Evolutionary conservation across 164 flowering plant genomes (phyloP).

Genomic region (Nymphaea thermarum): DNA sequence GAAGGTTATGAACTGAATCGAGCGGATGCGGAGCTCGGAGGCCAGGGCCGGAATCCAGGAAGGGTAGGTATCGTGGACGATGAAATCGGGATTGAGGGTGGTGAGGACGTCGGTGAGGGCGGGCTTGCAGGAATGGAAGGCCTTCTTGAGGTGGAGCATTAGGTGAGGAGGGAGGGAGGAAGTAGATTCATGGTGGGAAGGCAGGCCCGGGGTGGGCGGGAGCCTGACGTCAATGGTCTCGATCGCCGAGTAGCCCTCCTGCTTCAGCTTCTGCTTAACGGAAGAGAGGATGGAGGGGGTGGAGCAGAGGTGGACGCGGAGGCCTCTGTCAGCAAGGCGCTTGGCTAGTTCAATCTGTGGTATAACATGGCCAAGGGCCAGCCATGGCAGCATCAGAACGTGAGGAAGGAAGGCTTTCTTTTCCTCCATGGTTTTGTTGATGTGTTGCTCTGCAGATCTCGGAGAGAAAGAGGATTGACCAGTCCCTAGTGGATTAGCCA

Average conservation of each 20-base stretch:
- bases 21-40: neutral
- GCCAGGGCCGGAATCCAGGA: slow-evolving; percentile 17
- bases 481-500: too few species aligned
- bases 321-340: slow-evolving; percentile 14
- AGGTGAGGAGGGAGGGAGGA: slow-evolving; percentile 26
- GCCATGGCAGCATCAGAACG: slow-evolving; percentile 24
- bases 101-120: slow-evolving; percentile 15
- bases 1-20: too few species aligned
- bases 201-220: slow-evolving; percentile 20
- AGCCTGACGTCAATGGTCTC: slow-evolving; percentile 12
- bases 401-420: too few species aligned
- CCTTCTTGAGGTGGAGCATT: slow-evolving; percentile 19
- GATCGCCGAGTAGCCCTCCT: neutral
- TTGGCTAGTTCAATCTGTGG: slow-evolving; percentile 32
- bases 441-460: neutral
- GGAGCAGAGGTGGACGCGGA: slow-evolving; percentile 28
- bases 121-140: slow-evolving; percentile 17
- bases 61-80: slow-evolving; percentile 17
- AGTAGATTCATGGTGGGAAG: slow-evolving; percentile 16
- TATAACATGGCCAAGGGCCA: slow-evolving; percentile 30
- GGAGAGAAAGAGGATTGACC: neutral
- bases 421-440: neutral
- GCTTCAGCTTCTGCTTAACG: slow-evolving; percentile 10
- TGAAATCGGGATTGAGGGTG: slow-evolving; percentile 12
- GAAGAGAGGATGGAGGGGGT: slow-evolving; percentile 20